Percentiles rank a stretch among this genome's conserved stretches.
phyloP scores from a whole-genome alignment of 768 basidiomycete genomes.

The Rhodocollybia butyracea region DNA sequence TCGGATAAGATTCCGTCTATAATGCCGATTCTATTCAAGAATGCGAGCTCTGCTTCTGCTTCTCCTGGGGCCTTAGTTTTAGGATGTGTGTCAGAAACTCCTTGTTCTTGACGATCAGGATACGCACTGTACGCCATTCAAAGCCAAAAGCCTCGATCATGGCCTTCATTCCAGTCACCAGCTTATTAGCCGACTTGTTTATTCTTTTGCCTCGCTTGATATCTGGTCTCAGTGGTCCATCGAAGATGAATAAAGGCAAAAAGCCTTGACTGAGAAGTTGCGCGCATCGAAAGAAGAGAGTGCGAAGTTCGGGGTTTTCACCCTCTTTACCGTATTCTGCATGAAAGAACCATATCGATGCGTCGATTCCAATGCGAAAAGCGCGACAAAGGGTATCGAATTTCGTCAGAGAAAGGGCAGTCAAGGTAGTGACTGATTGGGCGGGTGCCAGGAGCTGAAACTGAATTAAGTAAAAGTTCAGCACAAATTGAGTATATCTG shows the following conservation, averaged over 20 bases:
- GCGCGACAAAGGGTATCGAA: slow-evolving; percentile 75
- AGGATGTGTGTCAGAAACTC: slow-evolving; percentile 25
- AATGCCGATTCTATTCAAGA: slow-evolving; percentile 67
- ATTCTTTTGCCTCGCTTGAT: slow-evolving; percentile 78
- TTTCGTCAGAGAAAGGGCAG: slow-evolving; percentile 69
- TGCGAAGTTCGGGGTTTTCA: slow-evolving; percentile 64
- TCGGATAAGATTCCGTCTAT: slow-evolving; percentile 91
- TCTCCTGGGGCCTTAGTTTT: slow-evolving; percentile 40
- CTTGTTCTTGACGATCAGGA: slow-evolving; percentile 10
- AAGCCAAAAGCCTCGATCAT: slow-evolving; percentile 81
- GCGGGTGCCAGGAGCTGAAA: slow-evolving; percentile 15
- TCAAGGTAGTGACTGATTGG: slow-evolving; percentile 10
- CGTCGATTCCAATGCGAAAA: slow-evolving; percentile 83
- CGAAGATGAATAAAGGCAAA: slow-evolving; percentile 88
- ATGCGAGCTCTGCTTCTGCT: slow-evolving; percentile 92
- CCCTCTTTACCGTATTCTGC: slow-evolving; percentile 50
- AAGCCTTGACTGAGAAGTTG: slow-evolving; percentile 75
- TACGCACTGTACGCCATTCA: slow-evolving; percentile 64
- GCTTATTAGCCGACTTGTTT: slow-evolving; percentile 56
- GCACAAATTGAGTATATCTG: slow-evolving; percentile 9
- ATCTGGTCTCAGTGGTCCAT: slow-evolving; percentile 81
- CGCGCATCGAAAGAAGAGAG: slow-evolving; percentile 80
- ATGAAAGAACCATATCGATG: slow-evolving; percentile 60
- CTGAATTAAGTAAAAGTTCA: neutral
- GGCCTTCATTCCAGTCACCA: slow-evolving; percentile 72